A percentile compares a stretch with the other conserved stretches of the same genome.
phyloP scores from a whole-genome alignment of 441 rosid genomes.

The Geranium incanum region DNA sequence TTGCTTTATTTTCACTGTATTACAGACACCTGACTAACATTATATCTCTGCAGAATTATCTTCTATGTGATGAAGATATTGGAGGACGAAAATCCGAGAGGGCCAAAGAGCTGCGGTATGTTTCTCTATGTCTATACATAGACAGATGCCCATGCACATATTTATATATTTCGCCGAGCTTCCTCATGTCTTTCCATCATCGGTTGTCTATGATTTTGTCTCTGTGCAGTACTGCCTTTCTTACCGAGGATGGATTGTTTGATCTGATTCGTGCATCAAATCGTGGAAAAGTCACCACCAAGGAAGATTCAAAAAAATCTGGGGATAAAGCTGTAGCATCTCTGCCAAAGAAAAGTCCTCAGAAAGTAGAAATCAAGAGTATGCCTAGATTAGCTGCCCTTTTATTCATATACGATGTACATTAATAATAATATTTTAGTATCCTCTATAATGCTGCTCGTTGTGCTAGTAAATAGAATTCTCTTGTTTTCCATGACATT shows the following conservation, averaged over 20 bases:
- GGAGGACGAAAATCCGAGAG: slow-evolving; percentile 76
- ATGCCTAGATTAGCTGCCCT: slow-evolving; percentile 23
- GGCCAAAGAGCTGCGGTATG: slow-evolving; percentile 93
- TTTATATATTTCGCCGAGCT: slow-evolving; percentile 17
- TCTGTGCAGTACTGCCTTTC: slow-evolving; percentile 57
- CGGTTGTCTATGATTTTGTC: slow-evolving; percentile 10
- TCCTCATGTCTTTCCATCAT: slow-evolving; percentile 21
- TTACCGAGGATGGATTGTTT: slow-evolving; percentile 85
- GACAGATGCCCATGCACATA: neutral
- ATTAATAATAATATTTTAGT: neutral
- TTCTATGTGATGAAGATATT: slow-evolving; percentile 91
- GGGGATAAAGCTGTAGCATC: slow-evolving; percentile 35
- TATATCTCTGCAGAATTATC: slow-evolving; percentile 61
- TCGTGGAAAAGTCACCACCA: slow-evolving; percentile 32
- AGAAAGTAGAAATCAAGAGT: slow-evolving; percentile 50
- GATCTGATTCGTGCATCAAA: slow-evolving; percentile 69
- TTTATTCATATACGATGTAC: neutral
- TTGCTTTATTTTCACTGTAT: slow-evolving; percentile 14
- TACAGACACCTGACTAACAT: slow-evolving; percentile 26
- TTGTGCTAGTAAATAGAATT: neutral
- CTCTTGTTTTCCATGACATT: neutral
- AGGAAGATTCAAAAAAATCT: slow-evolving; percentile 35
- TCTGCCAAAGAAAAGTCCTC: slow-evolving; percentile 49
- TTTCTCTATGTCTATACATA: slow-evolving; percentile 17
- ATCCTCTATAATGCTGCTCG: neutral